These are phyloP conservation scores for Fusarium mangiferae DNA, from an alignment of 2,329 filamentous ascomycete species.

Conservation along the genomic window DNA sequence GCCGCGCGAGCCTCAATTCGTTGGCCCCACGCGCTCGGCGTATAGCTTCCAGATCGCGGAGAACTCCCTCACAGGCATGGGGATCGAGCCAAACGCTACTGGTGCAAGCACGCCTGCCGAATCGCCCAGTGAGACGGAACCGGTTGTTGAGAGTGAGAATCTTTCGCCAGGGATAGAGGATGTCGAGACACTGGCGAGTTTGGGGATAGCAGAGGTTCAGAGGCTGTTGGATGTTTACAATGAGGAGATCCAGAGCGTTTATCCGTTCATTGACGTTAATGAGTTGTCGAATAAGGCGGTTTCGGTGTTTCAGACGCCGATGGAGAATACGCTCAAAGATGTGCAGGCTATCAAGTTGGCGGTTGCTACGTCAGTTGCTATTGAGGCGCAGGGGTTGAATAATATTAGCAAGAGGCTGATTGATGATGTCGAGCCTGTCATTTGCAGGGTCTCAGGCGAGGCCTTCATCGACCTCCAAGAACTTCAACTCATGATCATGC, in stretches of 20 bases:
- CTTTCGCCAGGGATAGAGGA: not conserved
- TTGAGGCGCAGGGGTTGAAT: constrained; percentile 4
- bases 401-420: constrained; percentile 8
- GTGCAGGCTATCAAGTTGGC: constrained; percentile 6
- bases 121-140: not conserved
- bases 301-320: not conserved
- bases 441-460: constrained; percentile 5
- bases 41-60: constrained; percentile 16
- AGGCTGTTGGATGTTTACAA: not conserved
- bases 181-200: not conserved
- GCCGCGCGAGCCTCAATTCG: constrained; percentile 5
- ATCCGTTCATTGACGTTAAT: constrained; percentile 4
- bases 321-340: not conserved
- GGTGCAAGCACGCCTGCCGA: not conserved
- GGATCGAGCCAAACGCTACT: not conserved
- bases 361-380: not conserved
- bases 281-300: not conserved
- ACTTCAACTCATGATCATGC: constrained; percentile 9
- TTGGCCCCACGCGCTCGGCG: not conserved
- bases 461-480: constrained; percentile 4
- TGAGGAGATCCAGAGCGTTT: not conserved
- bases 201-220: not conserved
- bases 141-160: not conserved
- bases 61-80: constrained; percentile 1
- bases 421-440: constrained; percentile 10